phyloP scores from a whole-genome alignment of 2,329 filamentous ascomycete genomes.

The Arthroderma sp. region DNA sequence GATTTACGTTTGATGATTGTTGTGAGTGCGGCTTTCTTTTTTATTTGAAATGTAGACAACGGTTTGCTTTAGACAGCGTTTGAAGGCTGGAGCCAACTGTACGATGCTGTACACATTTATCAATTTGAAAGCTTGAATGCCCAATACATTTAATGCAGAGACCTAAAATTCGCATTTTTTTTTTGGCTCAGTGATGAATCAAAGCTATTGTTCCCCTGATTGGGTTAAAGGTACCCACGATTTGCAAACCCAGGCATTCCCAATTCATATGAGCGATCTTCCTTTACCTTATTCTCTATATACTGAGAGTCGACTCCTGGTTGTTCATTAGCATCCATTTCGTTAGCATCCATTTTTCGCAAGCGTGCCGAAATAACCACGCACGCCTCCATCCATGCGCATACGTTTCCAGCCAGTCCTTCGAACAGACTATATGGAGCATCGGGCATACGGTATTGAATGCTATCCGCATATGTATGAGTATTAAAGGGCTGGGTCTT shows the following conservation, averaged over 20 bases:
- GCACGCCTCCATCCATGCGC: slow-evolving; percentile 30
- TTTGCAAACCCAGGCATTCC: slow-evolving; percentile 5
- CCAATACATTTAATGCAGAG: too few relatives aligned
- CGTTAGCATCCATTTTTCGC: slow-evolving; percentile 18
- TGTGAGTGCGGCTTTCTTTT: too few relatives aligned
- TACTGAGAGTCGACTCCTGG: slow-evolving; percentile 1
- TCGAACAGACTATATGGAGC: slow-evolving; percentile 28
- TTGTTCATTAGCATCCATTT: slow-evolving; percentile 14
- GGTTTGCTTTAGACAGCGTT: too few relatives aligned
- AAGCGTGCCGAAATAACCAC: slow-evolving; percentile 22
- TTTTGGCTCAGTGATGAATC: too few relatives aligned
- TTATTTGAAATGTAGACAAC: too few relatives aligned
- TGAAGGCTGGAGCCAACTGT: too few relatives aligned
- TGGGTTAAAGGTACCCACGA: slow-evolving; percentile 6
- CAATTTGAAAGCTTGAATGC: too few relatives aligned
- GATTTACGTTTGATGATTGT: too few relatives aligned
- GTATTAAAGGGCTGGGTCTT: slow-evolving; percentile 26
- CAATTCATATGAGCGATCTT: slow-evolving; percentile 2
- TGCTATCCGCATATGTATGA: slow-evolving; percentile 8
- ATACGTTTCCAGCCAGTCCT: slow-evolving; percentile 27
- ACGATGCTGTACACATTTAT: too few relatives aligned
- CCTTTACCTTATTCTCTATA: not conserved
- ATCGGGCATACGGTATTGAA: slow-evolving; percentile 28
- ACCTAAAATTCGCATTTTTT: too few relatives aligned
- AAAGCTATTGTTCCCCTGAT: too few relatives aligned